Evolutionary conservation across 1,284 basidiomycete genomes (phyloP), one percentile per base, ranked within the genome.

Genomic region (Filobasidium uniguttulatum): DNA sequence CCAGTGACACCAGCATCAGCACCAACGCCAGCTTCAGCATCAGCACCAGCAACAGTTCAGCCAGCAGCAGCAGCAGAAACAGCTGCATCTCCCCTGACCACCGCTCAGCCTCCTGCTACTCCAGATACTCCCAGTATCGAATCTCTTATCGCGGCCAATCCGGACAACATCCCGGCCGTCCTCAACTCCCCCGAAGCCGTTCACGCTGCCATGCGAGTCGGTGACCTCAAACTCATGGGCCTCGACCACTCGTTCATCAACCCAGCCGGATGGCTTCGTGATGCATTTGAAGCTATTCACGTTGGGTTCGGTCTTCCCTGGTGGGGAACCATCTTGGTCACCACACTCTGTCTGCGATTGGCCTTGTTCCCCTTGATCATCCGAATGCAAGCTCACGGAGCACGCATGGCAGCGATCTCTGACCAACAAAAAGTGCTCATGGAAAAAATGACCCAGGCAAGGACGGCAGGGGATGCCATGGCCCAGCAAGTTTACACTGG

Each of bases 241-340:
- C 73, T 91, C 4, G 73, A 76, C 17, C 71, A 75, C 48, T 80
- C 75, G 67, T 49, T 58, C 31, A 52, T 64, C 49, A 73, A 72
- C 52, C 76, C 81, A 5, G 73, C 78, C 1, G 82, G 83, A 7
- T 59, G 85, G 78, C 77, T 77, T 73, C 71, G 71, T 33, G 73
- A 74, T 59, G 61, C 72, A 8, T 73, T 90, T 52, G 86, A 93
- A 60, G 62, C 79, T 35, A 67, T 89, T 44, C 80, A 89, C 57
- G 79, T 83, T 49, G 69, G 75, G 36, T 81, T 82, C 0, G 83
- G 81, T 28, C 63, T 90, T 50, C 84, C 86, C 2, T 90, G 87
- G 86, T 86, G 87, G 74, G 81, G 78, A 66, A 82, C 81, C 28
- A 88, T 96, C 66, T 71, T 87, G 29, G 70, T 74, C 5, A 78